A percentile compares a stretch with the other conserved stretches of the same genome.
phyloP scores from a whole-genome alignment of 2,329 filamentous ascomycete genomes.

The Elsinoe necatrix region DNA sequence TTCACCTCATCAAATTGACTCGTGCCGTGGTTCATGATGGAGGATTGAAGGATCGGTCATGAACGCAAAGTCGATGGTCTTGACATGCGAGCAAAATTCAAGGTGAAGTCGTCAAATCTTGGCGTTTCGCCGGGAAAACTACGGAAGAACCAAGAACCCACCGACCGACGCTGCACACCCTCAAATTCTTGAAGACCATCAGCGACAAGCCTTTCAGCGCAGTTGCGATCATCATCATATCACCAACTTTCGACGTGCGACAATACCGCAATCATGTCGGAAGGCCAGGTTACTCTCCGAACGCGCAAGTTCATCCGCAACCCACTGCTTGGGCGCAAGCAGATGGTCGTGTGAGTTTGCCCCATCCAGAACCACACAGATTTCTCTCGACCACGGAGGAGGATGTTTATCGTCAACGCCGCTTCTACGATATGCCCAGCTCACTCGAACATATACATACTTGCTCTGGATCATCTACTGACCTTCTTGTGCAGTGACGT shows the following conservation, averaged over 20 bases:
- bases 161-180: conserved; percentile 6
- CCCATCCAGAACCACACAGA: conserved; percentile 7
- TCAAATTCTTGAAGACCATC: conserved; percentile 14
- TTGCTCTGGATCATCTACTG: background rate
- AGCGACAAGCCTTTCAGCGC: background rate
- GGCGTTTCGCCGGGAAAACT: conserved; percentile 13
- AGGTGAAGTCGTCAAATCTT: conserved; percentile 10
- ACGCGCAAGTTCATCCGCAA: conserved; percentile 99
- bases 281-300: conserved; percentile 55
- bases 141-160: conserved; percentile 10
- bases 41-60: too few relatives aligned
- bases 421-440: background rate
- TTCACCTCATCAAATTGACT: conserved; percentile 24
- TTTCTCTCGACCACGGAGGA: conserved; percentile 14
- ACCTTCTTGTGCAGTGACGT: conserved; percentile 63
- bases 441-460: background rate
- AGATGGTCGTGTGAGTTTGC: conserved; percentile 83
- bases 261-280: conserved; percentile 71
- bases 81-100: background rate
- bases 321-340: conserved; percentile 95
- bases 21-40: background rate
- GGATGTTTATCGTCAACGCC: background rate
- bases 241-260: conserved; percentile 17
- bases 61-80: too few relatives aligned
- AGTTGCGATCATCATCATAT: conserved; percentile 2